Percentiles rank a stretch among this genome's conserved stretches.
These are phyloP conservation scores for Fusarium napiforme DNA, from an alignment of 2,329 filamentous ascomycete genomes.

Conservation along the genomic window DNA sequence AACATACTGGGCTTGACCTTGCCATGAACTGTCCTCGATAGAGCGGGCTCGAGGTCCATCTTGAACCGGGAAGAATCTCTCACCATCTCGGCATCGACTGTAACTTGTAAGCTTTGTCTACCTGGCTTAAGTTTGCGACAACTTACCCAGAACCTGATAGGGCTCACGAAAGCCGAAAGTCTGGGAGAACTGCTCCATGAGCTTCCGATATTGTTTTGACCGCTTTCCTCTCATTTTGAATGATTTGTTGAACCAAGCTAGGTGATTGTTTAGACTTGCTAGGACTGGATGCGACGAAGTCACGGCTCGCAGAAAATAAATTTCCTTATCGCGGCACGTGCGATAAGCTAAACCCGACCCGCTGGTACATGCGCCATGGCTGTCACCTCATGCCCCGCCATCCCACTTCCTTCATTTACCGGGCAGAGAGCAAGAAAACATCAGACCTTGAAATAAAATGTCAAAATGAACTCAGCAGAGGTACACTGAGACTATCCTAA, in stretches of 20 bases:
- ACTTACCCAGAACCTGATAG: slow-evolving; percentile 83
- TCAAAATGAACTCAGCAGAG: too few species aligned
- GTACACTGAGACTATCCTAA: too few species aligned
- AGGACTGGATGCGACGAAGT: slow-evolving; percentile 14
- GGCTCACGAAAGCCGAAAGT: slow-evolving; percentile 92
- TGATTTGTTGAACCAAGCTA: neutral
- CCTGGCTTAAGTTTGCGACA: neutral
- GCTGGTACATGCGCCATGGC: neutral
- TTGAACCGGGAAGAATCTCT: slow-evolving; percentile 84
- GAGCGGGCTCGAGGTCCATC: slow-evolving; percentile 83
- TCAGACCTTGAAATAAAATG: too few species aligned
- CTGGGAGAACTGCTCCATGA: slow-evolving; percentile 91
- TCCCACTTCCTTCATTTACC: slow-evolving; percentile 2
- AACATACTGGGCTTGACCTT: slow-evolving; percentile 81
- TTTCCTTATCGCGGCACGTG: slow-evolving; percentile 55
- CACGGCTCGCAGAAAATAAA: slow-evolving; percentile 47
- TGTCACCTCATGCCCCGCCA: slow-evolving; percentile 22
- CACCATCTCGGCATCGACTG: slow-evolving; percentile 87
- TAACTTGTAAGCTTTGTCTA: slow-evolving; percentile 36
- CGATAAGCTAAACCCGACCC: slow-evolving; percentile 45
- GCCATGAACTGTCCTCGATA: slow-evolving; percentile 87
- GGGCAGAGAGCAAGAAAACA: too few species aligned
- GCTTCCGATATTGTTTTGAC: slow-evolving; percentile 74
- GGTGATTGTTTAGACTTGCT: neutral
- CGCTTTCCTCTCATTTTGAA: slow-evolving; percentile 62